Conservation (phyloP, 139 green algal species). For the Picochlorum costavermella region DNA sequence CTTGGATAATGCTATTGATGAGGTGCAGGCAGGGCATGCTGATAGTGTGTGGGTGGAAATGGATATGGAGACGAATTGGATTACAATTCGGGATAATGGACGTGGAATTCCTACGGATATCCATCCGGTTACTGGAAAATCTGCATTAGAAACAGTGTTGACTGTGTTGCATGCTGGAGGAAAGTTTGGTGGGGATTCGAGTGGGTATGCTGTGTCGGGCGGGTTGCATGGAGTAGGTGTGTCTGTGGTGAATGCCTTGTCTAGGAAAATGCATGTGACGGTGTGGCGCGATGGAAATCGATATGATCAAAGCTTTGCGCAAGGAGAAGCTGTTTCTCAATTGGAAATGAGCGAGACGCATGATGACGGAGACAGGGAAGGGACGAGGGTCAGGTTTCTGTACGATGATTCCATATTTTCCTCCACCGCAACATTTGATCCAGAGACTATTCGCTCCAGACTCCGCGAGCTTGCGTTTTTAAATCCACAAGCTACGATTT, state of each 20-base stretch:
- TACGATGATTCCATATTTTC: constrained; percentile 76
- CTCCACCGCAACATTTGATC: constrained; percentile 57
- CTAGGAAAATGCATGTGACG: constrained; percentile 59
- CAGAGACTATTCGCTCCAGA: constrained; percentile 64
- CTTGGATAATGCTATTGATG: constrained; percentile 92
- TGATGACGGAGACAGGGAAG: constrained; percentile 20
- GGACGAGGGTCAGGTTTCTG: constrained; percentile 75
- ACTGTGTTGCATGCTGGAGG: constrained; percentile 92
- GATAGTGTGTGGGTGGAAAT: constrained; percentile 49
- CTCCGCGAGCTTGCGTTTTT: constrained; percentile 95
- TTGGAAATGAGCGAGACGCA: not conserved
- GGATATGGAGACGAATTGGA: constrained; percentile 48
- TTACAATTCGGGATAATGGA: constrained; percentile 83
- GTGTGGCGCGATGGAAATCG: constrained; percentile 55
- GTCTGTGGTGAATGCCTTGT: constrained; percentile 93
- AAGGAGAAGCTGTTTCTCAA: constrained; percentile 41
- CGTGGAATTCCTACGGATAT: constrained; percentile 87
- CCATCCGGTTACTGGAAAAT: constrained; percentile 81
- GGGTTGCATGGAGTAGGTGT: constrained; percentile 96
- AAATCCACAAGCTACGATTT: constrained; percentile 67
- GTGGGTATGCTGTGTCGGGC: constrained; percentile 77
- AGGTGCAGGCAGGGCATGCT: constrained; percentile 80
- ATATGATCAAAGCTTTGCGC: constrained; percentile 61
- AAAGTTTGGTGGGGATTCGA: constrained; percentile 88
- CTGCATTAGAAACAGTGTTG: constrained; percentile 73